phyloP scores from a whole-genome alignment of 106 monocot genomes.

The Xerophyta viscosa region DNA sequence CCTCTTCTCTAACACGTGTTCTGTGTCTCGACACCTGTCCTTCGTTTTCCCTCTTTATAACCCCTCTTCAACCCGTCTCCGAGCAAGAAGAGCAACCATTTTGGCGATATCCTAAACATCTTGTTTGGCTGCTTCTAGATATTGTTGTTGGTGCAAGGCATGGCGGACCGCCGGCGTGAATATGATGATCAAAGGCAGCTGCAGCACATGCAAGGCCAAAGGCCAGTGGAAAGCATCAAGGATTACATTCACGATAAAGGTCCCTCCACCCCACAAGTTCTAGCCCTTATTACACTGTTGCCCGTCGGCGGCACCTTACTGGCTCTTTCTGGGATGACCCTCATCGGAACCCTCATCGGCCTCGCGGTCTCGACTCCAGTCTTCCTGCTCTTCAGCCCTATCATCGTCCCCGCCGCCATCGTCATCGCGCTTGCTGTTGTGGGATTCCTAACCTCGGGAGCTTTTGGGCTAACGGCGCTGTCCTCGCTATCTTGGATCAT shows the following conservation, averaged over 20 bases:
- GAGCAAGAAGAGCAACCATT: too few relatives aligned
- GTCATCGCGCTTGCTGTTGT: conserved; percentile 19
- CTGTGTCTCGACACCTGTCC: too few relatives aligned
- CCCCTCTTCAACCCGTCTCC: too few relatives aligned
- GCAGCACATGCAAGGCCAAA: too few relatives aligned
- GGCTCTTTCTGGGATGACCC: conserved; percentile 23
- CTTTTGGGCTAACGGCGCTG: conserved; percentile 36
- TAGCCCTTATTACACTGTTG: neutral
- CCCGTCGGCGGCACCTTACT: conserved; percentile 23
- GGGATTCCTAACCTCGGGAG: conserved; percentile 41
- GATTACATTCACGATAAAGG: neutral
- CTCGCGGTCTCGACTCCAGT: conserved; percentile 30
- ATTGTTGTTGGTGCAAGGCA: too few relatives aligned
- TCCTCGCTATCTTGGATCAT: conserved; percentile 30
- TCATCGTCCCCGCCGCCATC: conserved; percentile 34
- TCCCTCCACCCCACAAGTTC: neutral
- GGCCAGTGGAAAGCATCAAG: neutral
- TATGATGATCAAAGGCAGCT: too few relatives aligned
- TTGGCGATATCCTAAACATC: too few relatives aligned
- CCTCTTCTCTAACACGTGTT: too few relatives aligned
- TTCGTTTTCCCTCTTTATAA: too few relatives aligned
- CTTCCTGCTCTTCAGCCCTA: conserved; percentile 51
- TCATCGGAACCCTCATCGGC: conserved; percentile 25
- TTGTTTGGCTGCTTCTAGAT: too few relatives aligned
- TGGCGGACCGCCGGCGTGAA: too few relatives aligned